Evolutionary conservation across 164 flowering plant species (phyloP).

Genomic region (Paratinospora sagittata): DNA sequence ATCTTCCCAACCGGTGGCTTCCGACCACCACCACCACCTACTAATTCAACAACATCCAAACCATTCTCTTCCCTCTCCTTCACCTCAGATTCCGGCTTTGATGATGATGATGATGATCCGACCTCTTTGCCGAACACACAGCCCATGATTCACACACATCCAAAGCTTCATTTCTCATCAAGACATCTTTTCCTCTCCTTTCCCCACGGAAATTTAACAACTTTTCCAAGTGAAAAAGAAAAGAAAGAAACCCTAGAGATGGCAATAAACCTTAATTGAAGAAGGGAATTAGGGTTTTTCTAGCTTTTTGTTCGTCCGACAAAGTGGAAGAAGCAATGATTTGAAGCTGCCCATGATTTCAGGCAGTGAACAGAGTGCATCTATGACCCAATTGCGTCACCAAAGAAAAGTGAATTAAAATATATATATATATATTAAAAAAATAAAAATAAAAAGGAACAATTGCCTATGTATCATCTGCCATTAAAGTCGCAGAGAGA

Average conservation of each 20-base stretch:
- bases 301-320: neutral
- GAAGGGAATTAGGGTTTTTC: neutral
- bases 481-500: conserved; percentile 10
- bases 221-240: too few species aligned
- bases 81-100: conserved; percentile 15
- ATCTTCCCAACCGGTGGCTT: too few species aligned
- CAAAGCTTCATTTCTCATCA: conserved; percentile 23
- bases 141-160: conserved; percentile 35
- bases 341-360: conserved; percentile 3
- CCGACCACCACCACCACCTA: too few species aligned
- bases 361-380: neutral
- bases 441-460: neutral
- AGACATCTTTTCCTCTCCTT: too few species aligned
- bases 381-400: too few species aligned
- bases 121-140: conserved; percentile 44
- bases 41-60: neutral
- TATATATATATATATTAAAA: too few species aligned
- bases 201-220: too few species aligned
- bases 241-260: neutral
- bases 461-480: neutral
- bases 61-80: conserved; percentile 19
- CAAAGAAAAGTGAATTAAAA: too few species aligned
- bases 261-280: neutral
- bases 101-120: conserved; percentile 13
- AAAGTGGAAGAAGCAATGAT: conserved; percentile 3